Evolutionary conservation across 139 green algal genomes (phyloP).

Genomic region (Auxenochlorella pyrenoidosa): DNA sequence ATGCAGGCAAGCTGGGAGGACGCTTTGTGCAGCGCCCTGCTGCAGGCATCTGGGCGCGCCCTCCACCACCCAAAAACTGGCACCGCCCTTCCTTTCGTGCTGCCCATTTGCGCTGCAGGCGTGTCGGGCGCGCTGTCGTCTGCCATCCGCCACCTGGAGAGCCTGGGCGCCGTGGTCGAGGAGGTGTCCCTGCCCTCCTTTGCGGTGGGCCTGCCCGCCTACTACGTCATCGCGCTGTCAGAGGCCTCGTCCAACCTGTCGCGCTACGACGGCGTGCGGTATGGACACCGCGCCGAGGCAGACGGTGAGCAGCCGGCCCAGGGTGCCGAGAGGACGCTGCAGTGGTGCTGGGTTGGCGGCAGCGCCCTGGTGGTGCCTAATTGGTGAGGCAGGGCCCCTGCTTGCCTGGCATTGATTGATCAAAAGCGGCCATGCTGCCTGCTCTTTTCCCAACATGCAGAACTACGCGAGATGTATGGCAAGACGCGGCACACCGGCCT

Average conservation of each 20-base stretch:
- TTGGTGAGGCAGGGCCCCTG: too few species aligned
- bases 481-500: conserved; percentile 70
- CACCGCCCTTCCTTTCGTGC: too few species aligned
- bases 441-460: conserved; percentile 6
- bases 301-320: conserved; percentile 19
- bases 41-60: too few species aligned
- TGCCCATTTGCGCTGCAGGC: neutral
- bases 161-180: conserved; percentile 81
- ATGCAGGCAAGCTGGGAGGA: conserved; percentile 15
- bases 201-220: conserved; percentile 87
- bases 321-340: too few species aligned
- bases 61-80: neutral
- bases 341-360: too few species aligned
- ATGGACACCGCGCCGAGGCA: conserved; percentile 62
- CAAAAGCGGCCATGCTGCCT: neutral
- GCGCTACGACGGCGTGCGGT: conserved; percentile 96
- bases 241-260: conserved; percentile 97
- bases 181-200: conserved; percentile 84
- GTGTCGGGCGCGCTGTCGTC: conserved; percentile 50
- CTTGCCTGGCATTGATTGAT: neutral
- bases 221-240: conserved; percentile 94
- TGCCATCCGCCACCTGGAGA: conserved; percentile 73
- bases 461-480: conserved; percentile 72
- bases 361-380: too few species aligned
- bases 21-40: neutral